Percentiles rank a stretch among this genome's conserved stretches.
Conservation (phyloP, 352 stramenopile genomes). For the Pythium volutum region DNA sequence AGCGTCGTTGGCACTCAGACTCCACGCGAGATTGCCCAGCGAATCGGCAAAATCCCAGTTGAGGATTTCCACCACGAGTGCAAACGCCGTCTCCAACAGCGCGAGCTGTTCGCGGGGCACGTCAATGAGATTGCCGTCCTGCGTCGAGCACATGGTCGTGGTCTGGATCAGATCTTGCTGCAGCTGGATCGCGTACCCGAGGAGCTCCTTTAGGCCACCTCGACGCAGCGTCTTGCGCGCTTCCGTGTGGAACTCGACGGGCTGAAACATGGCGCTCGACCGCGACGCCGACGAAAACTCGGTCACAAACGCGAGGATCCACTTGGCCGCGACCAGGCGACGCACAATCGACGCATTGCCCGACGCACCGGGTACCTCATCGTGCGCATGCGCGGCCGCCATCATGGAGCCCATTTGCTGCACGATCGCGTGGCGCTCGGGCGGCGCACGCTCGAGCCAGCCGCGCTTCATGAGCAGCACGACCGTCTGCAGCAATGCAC, state of each 20-base stretch:
- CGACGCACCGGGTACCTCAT: constrained; percentile 1
- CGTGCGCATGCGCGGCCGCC: constrained; percentile 1
- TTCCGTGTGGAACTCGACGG: constrained; percentile 81
- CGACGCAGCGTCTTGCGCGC: constrained; percentile 59
- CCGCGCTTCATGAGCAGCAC: constrained; percentile 79
- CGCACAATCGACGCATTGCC: constrained; percentile 18
- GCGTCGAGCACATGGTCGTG: constrained; percentile 43
- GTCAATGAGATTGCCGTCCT: constrained; percentile 29
- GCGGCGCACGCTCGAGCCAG: constrained; percentile 63
- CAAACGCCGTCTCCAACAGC: constrained; percentile 72
- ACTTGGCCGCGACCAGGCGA: constrained; percentile 70
- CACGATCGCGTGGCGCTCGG: constrained; percentile 54
- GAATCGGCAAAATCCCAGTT: constrained; percentile 76
- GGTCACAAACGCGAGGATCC: constrained; percentile 80
- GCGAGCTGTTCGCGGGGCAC: constrained; percentile 65
- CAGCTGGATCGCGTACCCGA: constrained; percentile 57
- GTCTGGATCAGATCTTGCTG: constrained; percentile 72
- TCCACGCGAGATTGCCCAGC: constrained; percentile 69
- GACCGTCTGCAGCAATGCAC: constrained; percentile 61
- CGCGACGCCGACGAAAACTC: constrained; percentile 81
- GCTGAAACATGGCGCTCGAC: constrained; percentile 77
- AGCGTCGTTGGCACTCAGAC: constrained; percentile 34
- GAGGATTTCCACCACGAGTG: constrained; percentile 72
- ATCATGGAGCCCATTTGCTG: constrained; percentile 76
- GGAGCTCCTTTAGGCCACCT: constrained; percentile 53